Evolutionary conservation across 2,329 filamentous ascomycete genomes (phyloP).

Genomic region (Coniochaeta ligniaria): DNA sequence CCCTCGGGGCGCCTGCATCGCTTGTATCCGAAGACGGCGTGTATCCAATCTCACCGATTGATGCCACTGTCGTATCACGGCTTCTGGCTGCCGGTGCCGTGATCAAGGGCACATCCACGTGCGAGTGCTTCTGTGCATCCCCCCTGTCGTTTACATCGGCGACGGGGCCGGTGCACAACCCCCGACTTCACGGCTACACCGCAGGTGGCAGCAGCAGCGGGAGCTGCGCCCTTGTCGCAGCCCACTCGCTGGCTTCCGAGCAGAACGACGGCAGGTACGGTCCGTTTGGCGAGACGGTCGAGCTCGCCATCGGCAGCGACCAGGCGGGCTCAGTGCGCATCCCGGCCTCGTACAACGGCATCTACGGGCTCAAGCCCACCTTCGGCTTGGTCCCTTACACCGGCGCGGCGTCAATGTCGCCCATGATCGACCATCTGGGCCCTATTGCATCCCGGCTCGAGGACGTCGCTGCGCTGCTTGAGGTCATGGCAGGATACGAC

Average conservation of each 20-base stretch:
- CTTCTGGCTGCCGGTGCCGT: constrained; percentile 17
- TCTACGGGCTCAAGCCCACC: constrained; percentile 36
- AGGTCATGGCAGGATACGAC: constrained; percentile 35
- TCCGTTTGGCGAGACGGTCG: constrained; percentile 9
- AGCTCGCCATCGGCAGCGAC: constrained; percentile 23
- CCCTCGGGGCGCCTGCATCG: constrained; percentile 10
- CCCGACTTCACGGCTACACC: constrained; percentile 16
- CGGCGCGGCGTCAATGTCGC: constrained; percentile 27
- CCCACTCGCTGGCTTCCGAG: constrained; percentile 4
- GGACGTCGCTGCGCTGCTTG: constrained; percentile 29
- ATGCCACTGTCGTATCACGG: constrained; percentile 13
- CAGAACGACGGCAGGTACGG: neutral
- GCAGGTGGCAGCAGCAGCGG: constrained; percentile 23
- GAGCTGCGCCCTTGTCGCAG: constrained; percentile 20
- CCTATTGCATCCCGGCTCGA: constrained; percentile 32
- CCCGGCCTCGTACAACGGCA: constrained; percentile 27
- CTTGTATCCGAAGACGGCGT: constrained; percentile 4
- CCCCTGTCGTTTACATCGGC: constrained; percentile 19
- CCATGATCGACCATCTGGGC: constrained; percentile 36
- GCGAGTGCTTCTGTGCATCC: constrained; percentile 22
- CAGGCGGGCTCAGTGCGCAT: constrained; percentile 29
- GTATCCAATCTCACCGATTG: constrained; percentile 14
- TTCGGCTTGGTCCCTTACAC: constrained; percentile 36
- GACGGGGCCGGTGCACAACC: constrained; percentile 20
- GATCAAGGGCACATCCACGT: constrained; percentile 19